Evolutionary conservation across 208 protist genomes (phyloP).

Genomic region (Trypanosoma theileri): DNA sequence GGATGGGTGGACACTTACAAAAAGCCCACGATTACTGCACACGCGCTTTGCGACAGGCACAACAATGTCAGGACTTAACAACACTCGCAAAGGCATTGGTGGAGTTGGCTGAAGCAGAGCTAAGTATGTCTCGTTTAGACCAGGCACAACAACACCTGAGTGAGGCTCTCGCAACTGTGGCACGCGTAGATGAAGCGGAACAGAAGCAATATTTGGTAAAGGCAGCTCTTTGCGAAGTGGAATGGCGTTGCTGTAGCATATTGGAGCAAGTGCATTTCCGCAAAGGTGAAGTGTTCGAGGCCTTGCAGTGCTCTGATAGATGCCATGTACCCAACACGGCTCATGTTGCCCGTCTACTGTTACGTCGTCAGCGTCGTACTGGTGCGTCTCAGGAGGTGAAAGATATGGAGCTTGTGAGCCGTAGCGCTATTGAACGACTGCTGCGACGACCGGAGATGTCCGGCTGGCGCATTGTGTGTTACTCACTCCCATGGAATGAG

Average conservation of each 20-base stretch:
- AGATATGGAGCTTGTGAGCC: slow-evolving; percentile 29
- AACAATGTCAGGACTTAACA: slow-evolving; percentile 32
- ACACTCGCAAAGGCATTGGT: slow-evolving; percentile 49
- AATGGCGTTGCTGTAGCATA: slow-evolving; percentile 51
- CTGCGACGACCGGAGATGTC: slow-evolving; percentile 26
- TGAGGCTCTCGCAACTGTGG: slow-evolving; percentile 39
- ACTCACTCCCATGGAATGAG: slow-evolving; percentile 55
- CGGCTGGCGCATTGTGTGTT: slow-evolving; percentile 44
- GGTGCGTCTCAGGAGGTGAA: slow-evolving; percentile 1
- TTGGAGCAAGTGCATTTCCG: slow-evolving; percentile 39
- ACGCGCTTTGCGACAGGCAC: slow-evolving; percentile 20
- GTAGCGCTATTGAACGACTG: slow-evolving; percentile 27
- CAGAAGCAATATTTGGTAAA: slow-evolving; percentile 55
- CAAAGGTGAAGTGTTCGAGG: slow-evolving; percentile 28
- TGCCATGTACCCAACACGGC: slow-evolving; percentile 56
- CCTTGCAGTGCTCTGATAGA: slow-evolving; percentile 37
- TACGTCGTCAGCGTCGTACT: slow-evolving; percentile 27
- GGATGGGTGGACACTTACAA: slow-evolving; percentile 34
- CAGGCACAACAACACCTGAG: slow-evolving; percentile 29
- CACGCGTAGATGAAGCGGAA: slow-evolving; percentile 41
- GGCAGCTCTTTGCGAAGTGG: slow-evolving; percentile 57
- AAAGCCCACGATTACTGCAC: slow-evolving; percentile 34
- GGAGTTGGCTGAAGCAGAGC: slow-evolving; percentile 46
- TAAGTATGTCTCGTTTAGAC: slow-evolving; percentile 27
- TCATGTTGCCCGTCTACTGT: slow-evolving; percentile 36